Evolutionary conservation across 1,284 basidiomycete species (phyloP), one percentile per base, ranked within the genome.

Genomic region (Sporisorium exsertum): DNA sequence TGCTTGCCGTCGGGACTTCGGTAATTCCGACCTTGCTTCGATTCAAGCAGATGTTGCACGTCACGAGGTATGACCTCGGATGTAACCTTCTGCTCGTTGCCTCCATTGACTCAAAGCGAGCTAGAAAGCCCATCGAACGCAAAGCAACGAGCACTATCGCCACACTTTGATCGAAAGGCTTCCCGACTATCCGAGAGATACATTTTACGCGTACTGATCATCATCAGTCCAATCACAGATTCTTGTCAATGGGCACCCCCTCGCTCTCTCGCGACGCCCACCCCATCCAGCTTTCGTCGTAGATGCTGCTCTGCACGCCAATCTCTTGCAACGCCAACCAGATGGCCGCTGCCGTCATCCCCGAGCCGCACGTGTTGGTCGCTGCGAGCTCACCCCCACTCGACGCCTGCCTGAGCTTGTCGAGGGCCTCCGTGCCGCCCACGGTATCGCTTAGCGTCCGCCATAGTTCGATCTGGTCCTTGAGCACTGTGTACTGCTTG

Each of bases 311-410:
- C 61, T 79, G 87, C 42, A 90, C 89, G 12, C 90, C 91, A 46
- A 94, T 84, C 32, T 91, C 82, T 85, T 91, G 90, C 67, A 95
- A 85, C 29, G 93, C 95, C 61, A 97, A 88, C 94, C 95, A 97
- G 13, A 97, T 88, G 7, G 97, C 88, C 7, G 91, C 93, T 3
- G 97, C 97, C 15, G 95, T 97, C 97, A 99, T 99, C 18, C 97
- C 97, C 79, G 81, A 84, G 8, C 87, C 87, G 49, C 87, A 87
- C 15, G 84, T 85, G 22, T 72, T 78, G 6, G 84, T 79, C 5
- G 69, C 68, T 6, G 69, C 69, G 15, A 77, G 53, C 56, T 77
- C 69, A 24, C 74, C 74, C 16, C 78, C 80, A 33, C 71, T 70
- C 45, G 72, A 75, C 18, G 77, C 83, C 55, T 85, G 82, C 16